Conservation (phyloP, 2,329 filamentous ascomycete genomes). For the Remersonia thermophila region DNA sequence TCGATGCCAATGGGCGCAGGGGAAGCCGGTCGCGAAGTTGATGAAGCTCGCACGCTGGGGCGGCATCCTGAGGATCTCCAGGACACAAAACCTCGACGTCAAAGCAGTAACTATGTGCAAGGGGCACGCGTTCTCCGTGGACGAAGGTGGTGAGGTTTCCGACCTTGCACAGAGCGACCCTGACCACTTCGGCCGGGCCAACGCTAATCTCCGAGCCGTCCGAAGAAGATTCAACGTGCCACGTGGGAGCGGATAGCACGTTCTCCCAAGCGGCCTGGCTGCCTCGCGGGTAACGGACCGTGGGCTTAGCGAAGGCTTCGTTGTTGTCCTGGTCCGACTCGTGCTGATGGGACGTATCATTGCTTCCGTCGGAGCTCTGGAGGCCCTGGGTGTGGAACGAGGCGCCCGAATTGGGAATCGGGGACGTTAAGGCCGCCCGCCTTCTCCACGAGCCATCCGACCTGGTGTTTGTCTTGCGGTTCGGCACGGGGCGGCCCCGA, state of each 20-base stretch:
- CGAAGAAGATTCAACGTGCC: constrained; percentile 1
- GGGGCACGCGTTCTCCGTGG: no score
- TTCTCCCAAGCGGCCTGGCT: constrained; percentile 1
- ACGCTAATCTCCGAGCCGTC: constrained; percentile 2
- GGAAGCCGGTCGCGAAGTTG: no score
- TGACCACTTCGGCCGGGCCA: constrained; percentile 4
- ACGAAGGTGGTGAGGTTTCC: no score
- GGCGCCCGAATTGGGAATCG: not conserved
- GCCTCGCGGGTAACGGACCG: constrained; percentile 6
- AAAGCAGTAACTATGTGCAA: no score
- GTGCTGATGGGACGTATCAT: not conserved
- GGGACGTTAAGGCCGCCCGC: constrained; percentile 4
- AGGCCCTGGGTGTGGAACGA: not conserved
- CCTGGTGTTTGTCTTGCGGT: no score
- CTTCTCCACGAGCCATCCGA: constrained; percentile 12
- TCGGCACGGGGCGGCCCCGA: no score
- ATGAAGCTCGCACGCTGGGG: no score
- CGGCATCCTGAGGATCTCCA: no score
- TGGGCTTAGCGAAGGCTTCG: not conserved
- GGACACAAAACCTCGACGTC: no score
- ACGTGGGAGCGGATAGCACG: constrained; percentile 8
- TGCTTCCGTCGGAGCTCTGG: constrained; percentile 2
- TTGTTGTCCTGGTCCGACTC: constrained; percentile 4
- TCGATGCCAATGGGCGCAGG: no score
- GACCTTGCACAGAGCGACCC: constrained; percentile 1